phyloP scores from a whole-genome alignment of 1,284 basidiomycete genomes.

The Boletus mariae region DNA sequence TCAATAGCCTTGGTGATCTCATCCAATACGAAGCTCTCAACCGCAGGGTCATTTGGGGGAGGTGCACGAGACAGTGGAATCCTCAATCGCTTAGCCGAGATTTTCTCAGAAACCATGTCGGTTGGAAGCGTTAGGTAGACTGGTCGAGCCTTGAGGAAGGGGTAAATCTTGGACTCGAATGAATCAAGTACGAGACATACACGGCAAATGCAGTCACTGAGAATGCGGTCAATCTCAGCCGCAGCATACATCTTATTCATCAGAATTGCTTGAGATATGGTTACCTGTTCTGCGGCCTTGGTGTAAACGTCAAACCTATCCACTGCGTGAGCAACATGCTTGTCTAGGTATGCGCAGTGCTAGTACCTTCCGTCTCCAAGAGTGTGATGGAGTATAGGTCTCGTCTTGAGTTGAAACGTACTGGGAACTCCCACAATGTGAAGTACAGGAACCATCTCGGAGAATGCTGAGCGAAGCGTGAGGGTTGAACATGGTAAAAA shows the following conservation, averaged over 20 bases:
- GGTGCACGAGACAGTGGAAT: constrained; percentile 54
- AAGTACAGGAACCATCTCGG: constrained; percentile 89
- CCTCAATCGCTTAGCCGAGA: constrained; percentile 64
- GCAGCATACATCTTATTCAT: constrained; percentile 53
- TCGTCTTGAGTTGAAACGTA: constrained; percentile 65
- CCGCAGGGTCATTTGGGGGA: constrained; percentile 54
- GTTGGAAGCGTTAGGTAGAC: constrained; percentile 89
- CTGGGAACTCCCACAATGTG: constrained; percentile 90
- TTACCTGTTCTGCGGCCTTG: constrained; percentile 75
- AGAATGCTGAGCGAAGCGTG: constrained; percentile 50
- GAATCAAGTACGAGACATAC: constrained; percentile 34
- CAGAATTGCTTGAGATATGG: constrained; percentile 65
- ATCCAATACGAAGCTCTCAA: constrained; percentile 71
- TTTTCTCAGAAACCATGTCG: constrained; percentile 71
- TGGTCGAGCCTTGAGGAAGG: constrained; percentile 61
- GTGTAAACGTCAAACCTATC: constrained; percentile 73
- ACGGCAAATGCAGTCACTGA: constrained; percentile 68
- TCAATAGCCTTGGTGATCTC: constrained; percentile 67
- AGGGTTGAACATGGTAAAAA: not conserved
- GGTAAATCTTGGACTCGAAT: not conserved
- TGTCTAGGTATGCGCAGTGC: not conserved
- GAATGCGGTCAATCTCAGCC: constrained; percentile 76
- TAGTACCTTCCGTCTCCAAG: constrained; percentile 74
- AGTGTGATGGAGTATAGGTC: constrained; percentile 79
- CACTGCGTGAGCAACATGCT: constrained; percentile 3